Evolutionary conservation across 371 early-diverging fungal species (phyloP), one percentile per base, ranked within the genome.

Genomic region (Circinella umbellata): DNA sequence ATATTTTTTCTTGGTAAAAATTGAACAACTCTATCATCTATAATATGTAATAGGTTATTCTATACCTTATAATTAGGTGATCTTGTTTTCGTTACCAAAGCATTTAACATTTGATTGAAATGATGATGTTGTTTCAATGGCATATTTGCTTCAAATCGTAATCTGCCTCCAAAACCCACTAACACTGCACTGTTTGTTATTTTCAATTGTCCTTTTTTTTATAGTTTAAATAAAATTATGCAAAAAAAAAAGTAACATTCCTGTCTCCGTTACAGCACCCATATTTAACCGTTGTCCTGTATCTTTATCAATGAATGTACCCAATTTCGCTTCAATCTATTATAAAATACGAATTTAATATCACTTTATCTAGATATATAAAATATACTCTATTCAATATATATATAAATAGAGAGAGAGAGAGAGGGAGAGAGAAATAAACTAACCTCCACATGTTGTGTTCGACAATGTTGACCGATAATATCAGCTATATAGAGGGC

Each of bases 291-390:
- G 86, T 61, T 80, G 71, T 0, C 79, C 68, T 4, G 88, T 87
- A 20, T 73, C 73, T 66, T 85, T 92, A 70, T 93, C 93, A 6
- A 93, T 74, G 49, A 95, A 75, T 27, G 84, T 64, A 17, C 95
- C 95, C 20, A 95, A 76, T 73, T 95, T 95, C 17, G 92, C 94
- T 74, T 95, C 95, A 68, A 95, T 93, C 92, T 92, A 68, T 20
- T 49, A n/a, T 38, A 18, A 37, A 27, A 1, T 27, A 27, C 27
- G 27, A 27, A 27, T 27, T 37, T 1, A 42, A 34, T 62, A 39
- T 37, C 15, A 15, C 5, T 5, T 51, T 51, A 51, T 51, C 4
- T 27, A 27, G 27, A 27, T 27, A 27, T 27, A 27, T 27, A 27
- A 27, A 27, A 27, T 27, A 27, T 27, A 27, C 27, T 27, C 27